These are phyloP conservation scores for Silene uniflora DNA, from an alignment of 148 eudicot species.

Conservation along the genomic window DNA sequence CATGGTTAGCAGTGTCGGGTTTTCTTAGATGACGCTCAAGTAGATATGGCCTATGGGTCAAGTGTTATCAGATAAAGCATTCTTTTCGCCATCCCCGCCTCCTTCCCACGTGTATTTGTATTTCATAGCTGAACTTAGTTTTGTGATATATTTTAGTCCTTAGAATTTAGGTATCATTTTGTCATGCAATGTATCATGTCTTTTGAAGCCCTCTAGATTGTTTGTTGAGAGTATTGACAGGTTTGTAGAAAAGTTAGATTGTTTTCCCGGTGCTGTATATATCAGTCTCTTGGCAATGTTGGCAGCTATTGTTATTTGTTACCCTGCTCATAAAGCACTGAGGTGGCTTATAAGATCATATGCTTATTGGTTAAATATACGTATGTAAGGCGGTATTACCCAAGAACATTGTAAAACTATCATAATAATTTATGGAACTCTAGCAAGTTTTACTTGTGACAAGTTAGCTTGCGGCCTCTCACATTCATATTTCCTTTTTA, in stretches of 20 bases:
- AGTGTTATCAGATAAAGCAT: slow-evolving; percentile 6
- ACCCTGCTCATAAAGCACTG: no score
- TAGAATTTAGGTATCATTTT: background rate
- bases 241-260: slow-evolving; percentile 5
- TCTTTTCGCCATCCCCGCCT: background rate
- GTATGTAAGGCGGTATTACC: no score
- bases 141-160: slow-evolving; percentile 9
- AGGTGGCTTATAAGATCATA: no score
- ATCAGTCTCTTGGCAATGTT: background rate
- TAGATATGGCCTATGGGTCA: background rate
- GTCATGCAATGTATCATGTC: background rate
- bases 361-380: no score
- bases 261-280: background rate
- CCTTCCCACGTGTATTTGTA: background rate
- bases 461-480: no score
- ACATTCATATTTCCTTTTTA: no score
- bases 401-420: no score
- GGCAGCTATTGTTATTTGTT: no score
- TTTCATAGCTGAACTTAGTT: background rate
- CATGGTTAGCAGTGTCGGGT: background rate
- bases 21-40: background rate
- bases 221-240: background rate
- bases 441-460: no score
- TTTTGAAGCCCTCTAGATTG: slow-evolving; percentile 8
- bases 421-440: no score